Evolutionary conservation across 164 flowering plant species (phyloP).

Genomic region (Chimonanthus praecox): DNA sequence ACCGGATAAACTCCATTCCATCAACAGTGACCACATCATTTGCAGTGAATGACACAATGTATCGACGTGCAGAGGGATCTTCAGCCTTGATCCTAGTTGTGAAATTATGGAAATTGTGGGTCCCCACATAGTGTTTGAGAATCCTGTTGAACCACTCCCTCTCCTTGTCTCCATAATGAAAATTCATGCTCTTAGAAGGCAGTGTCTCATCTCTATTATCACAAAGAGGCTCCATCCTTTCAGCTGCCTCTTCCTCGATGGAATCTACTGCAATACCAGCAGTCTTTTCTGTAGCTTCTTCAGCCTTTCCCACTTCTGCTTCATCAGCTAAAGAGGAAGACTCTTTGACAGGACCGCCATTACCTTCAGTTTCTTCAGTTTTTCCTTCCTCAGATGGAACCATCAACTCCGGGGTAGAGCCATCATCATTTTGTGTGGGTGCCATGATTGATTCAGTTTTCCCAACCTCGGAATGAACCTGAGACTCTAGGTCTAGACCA

Average conservation of each 20-base stretch:
- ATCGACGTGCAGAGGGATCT: constrained; percentile 77
- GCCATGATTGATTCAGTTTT: background rate
- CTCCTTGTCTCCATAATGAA: constrained; percentile 71
- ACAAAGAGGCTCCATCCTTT: background rate
- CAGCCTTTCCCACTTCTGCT: background rate
- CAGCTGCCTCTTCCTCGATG: background rate
- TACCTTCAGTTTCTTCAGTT: background rate
- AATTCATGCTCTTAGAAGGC: constrained; percentile 26
- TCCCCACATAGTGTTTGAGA: constrained; percentile 63
- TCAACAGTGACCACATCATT: constrained; percentile 44
- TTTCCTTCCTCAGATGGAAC: background rate
- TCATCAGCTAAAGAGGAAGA: background rate
- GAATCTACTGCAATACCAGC: background rate
- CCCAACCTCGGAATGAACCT: background rate
- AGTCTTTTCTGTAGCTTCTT: background rate
- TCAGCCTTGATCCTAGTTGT: constrained; percentile 89
- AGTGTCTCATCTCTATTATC: constrained; percentile 19
- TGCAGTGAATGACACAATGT: constrained; percentile 77
- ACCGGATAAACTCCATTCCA: constrained; percentile 89
- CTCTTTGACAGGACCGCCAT: background rate
- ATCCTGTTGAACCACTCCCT: constrained; percentile 78
- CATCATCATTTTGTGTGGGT: background rate
- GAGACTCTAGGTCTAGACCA: background rate
- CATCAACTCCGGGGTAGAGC: background rate
- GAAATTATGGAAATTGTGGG: constrained; percentile 93